A percentile compares a stretch with the other conserved stretches of the same genome.
phyloP scores from a whole-genome alignment of 768 basidiomycete species.

The Candolleomyces efflorescens region DNA sequence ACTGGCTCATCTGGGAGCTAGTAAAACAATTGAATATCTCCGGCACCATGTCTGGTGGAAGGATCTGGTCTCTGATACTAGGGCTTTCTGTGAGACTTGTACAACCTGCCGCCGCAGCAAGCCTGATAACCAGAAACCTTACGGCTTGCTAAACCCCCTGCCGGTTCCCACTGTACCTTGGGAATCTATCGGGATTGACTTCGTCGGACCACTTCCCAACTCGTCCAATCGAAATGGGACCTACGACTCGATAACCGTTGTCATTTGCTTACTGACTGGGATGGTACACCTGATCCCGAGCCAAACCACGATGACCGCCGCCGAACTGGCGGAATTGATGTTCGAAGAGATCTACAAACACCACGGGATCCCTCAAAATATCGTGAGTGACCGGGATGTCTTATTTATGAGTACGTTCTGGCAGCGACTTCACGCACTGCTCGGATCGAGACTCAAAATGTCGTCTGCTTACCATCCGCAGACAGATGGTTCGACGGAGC shows the following conservation, averaged over 20 bases:
- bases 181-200: conserved; percentile 14
- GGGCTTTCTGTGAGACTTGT: conserved; percentile 18
- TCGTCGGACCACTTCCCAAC: conserved; percentile 19
- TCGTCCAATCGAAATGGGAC: conserved; percentile 5
- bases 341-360: conserved; percentile 7
- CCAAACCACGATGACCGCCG: neutral
- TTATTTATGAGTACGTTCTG: conserved; percentile 12
- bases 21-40: conserved; percentile 27
- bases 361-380: conserved; percentile 7
- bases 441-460: conserved; percentile 3
- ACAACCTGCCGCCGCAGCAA: conserved; percentile 14
- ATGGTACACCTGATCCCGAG: conserved; percentile 11
- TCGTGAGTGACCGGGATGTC: conserved; percentile 2
- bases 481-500: conserved; percentile 5
- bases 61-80: conserved; percentile 12
- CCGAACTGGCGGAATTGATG: conserved; percentile 8
- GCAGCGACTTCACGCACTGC: conserved; percentile 2
- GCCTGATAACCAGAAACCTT: conserved; percentile 17
- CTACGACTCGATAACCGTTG: conserved; percentile 10
- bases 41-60: conserved; percentile 24
- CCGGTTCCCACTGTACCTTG: conserved; percentile 7
- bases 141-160: conserved; percentile 18
- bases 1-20: conserved; percentile 28
- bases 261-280: conserved; percentile 15
- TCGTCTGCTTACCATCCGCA: conserved; percentile 7